Conservation (phyloP, 805 yeast genomes). For the Cyberlindnera veronae region DNA sequence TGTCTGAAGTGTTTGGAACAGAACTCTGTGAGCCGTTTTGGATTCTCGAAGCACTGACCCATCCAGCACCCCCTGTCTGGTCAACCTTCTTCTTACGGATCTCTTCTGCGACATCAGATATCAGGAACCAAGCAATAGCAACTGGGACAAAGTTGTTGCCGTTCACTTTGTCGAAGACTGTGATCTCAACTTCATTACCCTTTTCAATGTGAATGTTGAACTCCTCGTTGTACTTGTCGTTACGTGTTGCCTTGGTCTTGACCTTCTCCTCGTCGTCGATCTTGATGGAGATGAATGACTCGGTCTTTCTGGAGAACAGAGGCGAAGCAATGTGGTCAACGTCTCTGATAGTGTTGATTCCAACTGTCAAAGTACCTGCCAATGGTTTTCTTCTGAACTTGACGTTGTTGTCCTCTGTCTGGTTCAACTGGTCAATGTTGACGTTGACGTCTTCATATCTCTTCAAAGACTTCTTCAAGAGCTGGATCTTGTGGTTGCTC, state of each 20-base stretch:
- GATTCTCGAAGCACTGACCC: conserved; percentile 79
- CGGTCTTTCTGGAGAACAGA: conserved; percentile 73
- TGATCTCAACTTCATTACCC: conserved; percentile 88
- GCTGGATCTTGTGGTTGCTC: conserved; percentile 78
- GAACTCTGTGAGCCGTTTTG: conserved; percentile 21
- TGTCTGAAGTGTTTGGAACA: conserved; percentile 24
- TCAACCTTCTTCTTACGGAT: conserved; percentile 85
- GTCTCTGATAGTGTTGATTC: conserved; percentile 76
- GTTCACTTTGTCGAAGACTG: conserved; percentile 70
- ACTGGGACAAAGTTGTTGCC: conserved; percentile 75
- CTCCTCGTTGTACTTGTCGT: conserved; percentile 80
- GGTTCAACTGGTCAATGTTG: conserved; percentile 52
- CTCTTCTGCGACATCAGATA: conserved; percentile 92
- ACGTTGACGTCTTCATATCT: conserved; percentile 89
- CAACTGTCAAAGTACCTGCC: conserved; percentile 72
- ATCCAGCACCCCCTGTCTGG: conserved; percentile 73
- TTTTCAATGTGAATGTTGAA: conserved; percentile 79
- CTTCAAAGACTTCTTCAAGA: conserved; percentile 78
- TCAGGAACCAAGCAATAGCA: conserved; percentile 85
- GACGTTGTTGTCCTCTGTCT: conserved; percentile 63
- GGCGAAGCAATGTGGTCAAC: conserved; percentile 92
- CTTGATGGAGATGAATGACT: conserved; percentile 71
- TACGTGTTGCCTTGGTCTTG: conserved; percentile 69
- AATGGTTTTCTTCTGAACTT: conserved; percentile 78
- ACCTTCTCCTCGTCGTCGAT: conserved; percentile 86